Base-by-base conservation (phyloP, 495 filamentous ascomycete species). In the Hypoxylon cercidicola region DNA sequence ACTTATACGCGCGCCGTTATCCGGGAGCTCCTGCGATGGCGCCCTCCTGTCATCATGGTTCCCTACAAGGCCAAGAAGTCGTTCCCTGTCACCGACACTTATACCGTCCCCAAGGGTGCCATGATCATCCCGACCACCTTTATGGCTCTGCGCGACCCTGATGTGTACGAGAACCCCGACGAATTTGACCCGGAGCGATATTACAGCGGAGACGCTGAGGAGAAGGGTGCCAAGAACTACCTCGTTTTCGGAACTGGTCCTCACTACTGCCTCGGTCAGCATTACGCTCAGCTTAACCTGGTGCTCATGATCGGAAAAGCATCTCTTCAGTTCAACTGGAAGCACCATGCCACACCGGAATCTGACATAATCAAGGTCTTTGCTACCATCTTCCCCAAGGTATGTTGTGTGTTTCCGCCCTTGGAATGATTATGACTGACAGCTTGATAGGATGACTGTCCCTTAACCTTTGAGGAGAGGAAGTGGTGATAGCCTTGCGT, bases 331-430 rank as follows among this genome's bases (percentile, higher is more conserved):
- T 82, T 98, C 69, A 88, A 97, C 76, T 99, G 95, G 95, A 85
- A 88, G 76, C 95, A 99, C 77, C 84, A 90, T 69, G 73, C 89
- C 12, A 99, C 95, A 15, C 83, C 87, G 0, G 56, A 79, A 45
- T 96, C 91, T 0, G 96, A 99, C 79, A 88, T 96, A 74, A 98
- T 99, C 77, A 93, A 97, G 83, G 94, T 98, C 55, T 99, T 99
- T 79, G 95, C 96, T 9, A 97, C 92, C 20, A 95, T 99, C 58
- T 99, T 99, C 84, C 95, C 95, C 48, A 89, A 90, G 89, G 93
- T 96, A 82, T 77, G 89, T 78, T 45, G 72, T 81, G 70, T 35
- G 19, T 35, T 1, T 60, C 40, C 13, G 40, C 28, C 23, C 6
- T 13, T 15, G 16, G 12, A 19, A 39, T 9, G 40, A 46, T 7